phyloP scores from a whole-genome alignment of 2,329 filamentous ascomycete species.

The Fusarium albidum region DNA sequence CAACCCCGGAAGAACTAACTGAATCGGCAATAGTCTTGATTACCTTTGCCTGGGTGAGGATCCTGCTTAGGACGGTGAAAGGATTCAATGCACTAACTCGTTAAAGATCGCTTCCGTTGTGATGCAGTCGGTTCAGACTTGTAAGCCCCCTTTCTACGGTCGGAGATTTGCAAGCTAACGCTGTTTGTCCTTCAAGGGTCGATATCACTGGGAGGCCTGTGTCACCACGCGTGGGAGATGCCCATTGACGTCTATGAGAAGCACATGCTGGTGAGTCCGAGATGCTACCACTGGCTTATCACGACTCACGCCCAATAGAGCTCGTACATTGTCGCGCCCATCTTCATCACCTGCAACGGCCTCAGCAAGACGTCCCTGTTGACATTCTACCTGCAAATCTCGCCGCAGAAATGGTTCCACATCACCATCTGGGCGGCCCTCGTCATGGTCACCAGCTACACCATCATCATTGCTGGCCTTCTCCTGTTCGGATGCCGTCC shows the following conservation, averaged over 20 bases:
- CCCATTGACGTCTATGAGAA: conserved; percentile 31
- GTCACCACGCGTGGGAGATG: conserved; percentile 42
- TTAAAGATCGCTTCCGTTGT: conserved; percentile 27
- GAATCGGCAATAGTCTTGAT: conserved; percentile 11
- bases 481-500: conserved; percentile 34
- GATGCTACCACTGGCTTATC: fast-evolving
- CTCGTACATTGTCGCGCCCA: conserved; percentile 38
- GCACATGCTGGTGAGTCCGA: conserved; percentile 25
- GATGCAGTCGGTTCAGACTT: conserved; percentile 38
- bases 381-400: conserved; percentile 46
- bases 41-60: conserved; percentile 21
- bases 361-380: conserved; percentile 48
- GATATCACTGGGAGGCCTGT: conserved; percentile 36
- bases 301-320: conserved; percentile 13
- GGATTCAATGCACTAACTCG: background rate
- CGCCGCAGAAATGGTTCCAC: conserved; percentile 43
- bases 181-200: conserved; percentile 24
- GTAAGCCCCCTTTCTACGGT: conserved; percentile 6
- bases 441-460: conserved; percentile 41
- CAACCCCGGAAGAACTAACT: conserved; percentile 6
- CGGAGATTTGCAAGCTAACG: background rate
- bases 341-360: conserved; percentile 45
- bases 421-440: conserved; percentile 38
- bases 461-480: conserved; percentile 29
- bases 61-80: background rate